Evolutionary conservation across 305 asterid genomes (phyloP), one percentile per base, ranked within the genome.

Genomic region (Fraxinus dipetala): DNA sequence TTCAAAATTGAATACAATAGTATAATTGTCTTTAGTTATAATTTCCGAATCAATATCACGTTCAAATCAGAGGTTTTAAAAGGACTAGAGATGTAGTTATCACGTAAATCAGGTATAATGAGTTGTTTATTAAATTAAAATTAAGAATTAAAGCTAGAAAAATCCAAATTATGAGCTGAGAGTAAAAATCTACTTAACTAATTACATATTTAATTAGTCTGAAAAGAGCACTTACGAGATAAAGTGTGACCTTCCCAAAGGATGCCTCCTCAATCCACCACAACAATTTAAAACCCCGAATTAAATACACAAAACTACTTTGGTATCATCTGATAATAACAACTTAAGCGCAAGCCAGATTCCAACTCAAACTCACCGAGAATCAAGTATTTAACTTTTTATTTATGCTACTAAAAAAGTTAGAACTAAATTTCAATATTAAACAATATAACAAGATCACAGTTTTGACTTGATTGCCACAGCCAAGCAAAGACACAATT

Each of bases 401-500:
- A 36, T 20, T 56, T 24, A 18, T 20, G 75, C 72, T 67, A 79
- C 34, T 38, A 78, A 38, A 63, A 43, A 65, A 48, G 26, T 6
- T 34, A 76, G 65, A 43, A 75, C 56, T 77, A 73, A 76, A 11
- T 22, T 24, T 28, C 80, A 59, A 20, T 18, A 28, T 16, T 22
- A 78, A 38, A 65, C 56, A 51, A 20, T 78, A 67, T 36, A 3
- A 9, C 32, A 54, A 40, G 78, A 80, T 30, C 35, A 45, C 11
- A 59, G 32, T 1, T 45, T 74, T 45, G n/a, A 36, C 65, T 72
- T 22, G 31, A 7, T 70, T 30, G 2, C 9, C 63, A 78, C 73
- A 84, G 36, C 61, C 63, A 77, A 77, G 40, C 83, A 56, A 72
- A 81, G 72, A 78, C 80, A 79, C 18, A 26, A 26, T 26, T 22